These are phyloP conservation scores for Astrocystis sublimbata DNA, from an alignment of 495 filamentous ascomycete species.

Conservation along the genomic window DNA sequence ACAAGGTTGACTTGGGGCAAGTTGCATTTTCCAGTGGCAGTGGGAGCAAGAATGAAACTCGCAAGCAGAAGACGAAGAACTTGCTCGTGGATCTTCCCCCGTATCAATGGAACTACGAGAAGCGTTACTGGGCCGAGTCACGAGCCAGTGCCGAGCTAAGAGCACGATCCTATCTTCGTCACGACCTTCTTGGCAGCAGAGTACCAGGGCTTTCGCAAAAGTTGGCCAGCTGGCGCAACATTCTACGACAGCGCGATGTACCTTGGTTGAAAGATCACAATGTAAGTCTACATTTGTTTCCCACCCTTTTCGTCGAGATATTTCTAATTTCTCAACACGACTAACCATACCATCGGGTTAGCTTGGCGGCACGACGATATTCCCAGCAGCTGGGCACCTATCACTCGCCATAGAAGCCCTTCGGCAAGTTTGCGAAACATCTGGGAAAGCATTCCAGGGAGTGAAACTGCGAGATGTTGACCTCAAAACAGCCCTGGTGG, in stretches of 20 bases:
- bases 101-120: conserved; percentile 50
- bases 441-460: conserved; percentile 9
- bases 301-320: background rate
- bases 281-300: conserved; percentile 22
- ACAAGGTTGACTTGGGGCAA: conserved; percentile 18
- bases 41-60: conserved; percentile 17
- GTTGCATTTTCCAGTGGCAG: conserved; percentile 5
- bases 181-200: conserved; percentile 47
- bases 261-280: conserved; percentile 51
- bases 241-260: conserved; percentile 35
- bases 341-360: conserved; percentile 3
- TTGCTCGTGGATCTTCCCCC: conserved; percentile 24
- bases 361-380: conserved; percentile 41
- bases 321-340: too few relatives aligned
- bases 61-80: conserved; percentile 17
- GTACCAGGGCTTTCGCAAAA: conserved; percentile 28
- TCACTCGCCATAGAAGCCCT: conserved; percentile 48
- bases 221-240: conserved; percentile 44
- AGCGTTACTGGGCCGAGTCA: conserved; percentile 42
- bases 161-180: conserved; percentile 27
- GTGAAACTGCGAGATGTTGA: conserved; percentile 40
- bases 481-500: conserved; percentile 43
- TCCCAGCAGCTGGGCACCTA: conserved; percentile 52
- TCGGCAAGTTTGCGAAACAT: conserved; percentile 23
- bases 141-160: conserved; percentile 31